These are phyloP conservation scores for Porogramme epimiltina DNA, from an alignment of 1,284 basidiomycete species.

Conservation along the genomic window DNA sequence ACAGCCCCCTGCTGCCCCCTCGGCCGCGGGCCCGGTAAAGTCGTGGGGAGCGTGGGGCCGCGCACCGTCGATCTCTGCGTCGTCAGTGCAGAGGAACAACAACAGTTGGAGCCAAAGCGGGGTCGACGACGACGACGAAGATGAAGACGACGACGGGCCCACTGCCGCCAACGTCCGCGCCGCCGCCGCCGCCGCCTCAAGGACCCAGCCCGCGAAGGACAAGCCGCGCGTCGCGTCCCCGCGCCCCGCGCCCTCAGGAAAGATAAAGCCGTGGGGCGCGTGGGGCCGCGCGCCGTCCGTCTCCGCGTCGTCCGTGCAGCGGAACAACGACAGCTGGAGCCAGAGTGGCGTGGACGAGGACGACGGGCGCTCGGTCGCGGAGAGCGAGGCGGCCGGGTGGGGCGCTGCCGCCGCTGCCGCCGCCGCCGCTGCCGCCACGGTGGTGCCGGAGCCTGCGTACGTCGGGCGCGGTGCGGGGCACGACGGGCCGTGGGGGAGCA, in stretches of 20 bases:
- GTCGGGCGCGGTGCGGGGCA: neutral
- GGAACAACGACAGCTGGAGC: conserved; percentile 21
- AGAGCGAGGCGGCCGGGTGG: conserved; percentile 13
- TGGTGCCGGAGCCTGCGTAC: neutral
- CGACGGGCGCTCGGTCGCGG: conserved; percentile 1
- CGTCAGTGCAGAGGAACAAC: conserved; percentile 13
- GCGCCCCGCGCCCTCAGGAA: too few relatives aligned
- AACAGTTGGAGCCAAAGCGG: conserved; percentile 17
- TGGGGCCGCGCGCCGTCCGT: conserved; percentile 18
- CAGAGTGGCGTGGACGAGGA: conserved; percentile 1
- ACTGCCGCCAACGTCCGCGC: too few relatives aligned
- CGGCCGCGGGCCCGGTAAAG: too few relatives aligned
- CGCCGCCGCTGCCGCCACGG: neutral
- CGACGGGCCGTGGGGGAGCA: conserved; percentile 12
- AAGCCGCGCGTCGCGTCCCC: too few relatives aligned
- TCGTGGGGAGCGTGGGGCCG: conserved; percentile 8
- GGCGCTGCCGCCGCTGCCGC: neutral
- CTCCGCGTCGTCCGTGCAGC: conserved; percentile 11
- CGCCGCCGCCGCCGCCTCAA: too few relatives aligned
- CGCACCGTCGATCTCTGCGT: conserved; percentile 15
- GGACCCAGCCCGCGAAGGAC: too few relatives aligned
- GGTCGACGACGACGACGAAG: too few relatives aligned
- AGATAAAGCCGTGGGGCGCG: neutral
- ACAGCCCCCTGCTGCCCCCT: too few relatives aligned
- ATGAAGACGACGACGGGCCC: too few relatives aligned